Percentiles rank a stretch among this genome's conserved stretches.
Evolutionary conservation across 2,329 filamentous ascomycete genomes (phyloP).

Genomic region (Penicillium sp.): DNA sequence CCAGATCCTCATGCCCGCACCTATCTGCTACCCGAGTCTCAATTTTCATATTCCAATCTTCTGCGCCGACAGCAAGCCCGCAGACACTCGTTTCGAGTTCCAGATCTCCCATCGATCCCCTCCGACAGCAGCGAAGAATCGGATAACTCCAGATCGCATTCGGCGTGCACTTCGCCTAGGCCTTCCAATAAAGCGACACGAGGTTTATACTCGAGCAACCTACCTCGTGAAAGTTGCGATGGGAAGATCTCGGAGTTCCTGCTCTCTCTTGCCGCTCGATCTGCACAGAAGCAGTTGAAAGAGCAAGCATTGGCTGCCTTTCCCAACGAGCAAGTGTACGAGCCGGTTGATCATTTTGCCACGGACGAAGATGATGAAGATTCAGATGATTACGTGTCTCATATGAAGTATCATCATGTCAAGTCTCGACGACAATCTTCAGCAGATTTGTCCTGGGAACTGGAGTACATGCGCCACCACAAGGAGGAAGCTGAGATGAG

Average conservation of each 20-base stretch:
- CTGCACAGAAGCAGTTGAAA: constrained; percentile 75
- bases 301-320: constrained; percentile 57
- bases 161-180: constrained; percentile 41
- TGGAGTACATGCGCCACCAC: constrained; percentile 77
- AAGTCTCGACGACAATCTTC: constrained; percentile 45
- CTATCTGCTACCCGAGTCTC: constrained; percentile 54
- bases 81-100: constrained; percentile 60
- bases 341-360: constrained; percentile 49
- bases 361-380: constrained; percentile 43
- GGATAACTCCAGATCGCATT: constrained; percentile 42
- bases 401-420: constrained; percentile 27
- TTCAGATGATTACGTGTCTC: constrained; percentile 28
- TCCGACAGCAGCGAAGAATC: constrained; percentile 58
- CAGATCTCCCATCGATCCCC: constrained; percentile 60
- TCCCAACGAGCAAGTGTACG: constrained; percentile 48
- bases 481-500: constrained; percentile 61
- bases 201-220: constrained; percentile 20
- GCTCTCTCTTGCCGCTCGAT: constrained; percentile 73
- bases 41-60: constrained; percentile 46
- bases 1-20: constrained; percentile 47
- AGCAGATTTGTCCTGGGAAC: constrained; percentile 63
- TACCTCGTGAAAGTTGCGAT: constrained; percentile 61
- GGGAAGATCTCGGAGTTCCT: constrained; percentile 74
- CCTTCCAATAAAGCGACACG: constrained; percentile 37
- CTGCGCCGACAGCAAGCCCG: constrained; percentile 38